phyloP scores from a whole-genome alignment of 2,329 filamentous ascomycete species.

The Fusarium bulbicola region DNA sequence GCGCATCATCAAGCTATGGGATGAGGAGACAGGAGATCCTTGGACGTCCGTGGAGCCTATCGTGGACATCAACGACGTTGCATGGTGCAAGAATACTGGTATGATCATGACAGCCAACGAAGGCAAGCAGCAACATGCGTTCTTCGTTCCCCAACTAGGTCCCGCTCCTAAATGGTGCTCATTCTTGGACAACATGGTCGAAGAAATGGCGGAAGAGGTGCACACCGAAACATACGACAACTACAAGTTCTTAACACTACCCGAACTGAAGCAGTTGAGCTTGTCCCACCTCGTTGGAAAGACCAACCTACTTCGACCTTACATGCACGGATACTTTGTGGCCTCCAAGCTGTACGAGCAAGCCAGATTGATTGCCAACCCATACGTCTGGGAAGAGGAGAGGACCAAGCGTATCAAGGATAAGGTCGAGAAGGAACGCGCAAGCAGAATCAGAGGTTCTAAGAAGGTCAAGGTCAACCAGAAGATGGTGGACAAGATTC shows the following conservation, averaged over 20 bases:
- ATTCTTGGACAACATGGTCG: conserved; percentile 96
- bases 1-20: conserved; percentile 97
- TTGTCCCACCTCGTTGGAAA: conserved; percentile 90
- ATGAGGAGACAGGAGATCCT: conserved; percentile 80
- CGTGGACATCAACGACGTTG: conserved; percentile 94
- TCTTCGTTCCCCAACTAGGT: conserved; percentile 93
- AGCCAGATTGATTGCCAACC: conserved; percentile 90
- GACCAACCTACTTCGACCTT: conserved; percentile 88
- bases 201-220: conserved; percentile 93
- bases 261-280: conserved; percentile 86
- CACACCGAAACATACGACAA: conserved; percentile 93
- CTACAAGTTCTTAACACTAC: conserved; percentile 95
- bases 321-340: conserved; percentile 99
- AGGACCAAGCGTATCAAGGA: conserved; percentile 90
- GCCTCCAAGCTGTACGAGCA: conserved; percentile 96
- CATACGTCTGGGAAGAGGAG: conserved; percentile 93
- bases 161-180: conserved; percentile 95
- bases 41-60: conserved; percentile 97
- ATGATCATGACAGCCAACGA: conserved; percentile 98
- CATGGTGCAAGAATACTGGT: conserved; percentile 89
- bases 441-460: conserved; percentile 89
- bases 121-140: conserved; percentile 92
- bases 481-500: conserved; percentile 77
- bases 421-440: conserved; percentile 97
- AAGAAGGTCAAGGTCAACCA: conserved; percentile 99